Evolutionary conservation across 305 asterid species (phyloP).

Genomic region (Solanum hybrid): DNA sequence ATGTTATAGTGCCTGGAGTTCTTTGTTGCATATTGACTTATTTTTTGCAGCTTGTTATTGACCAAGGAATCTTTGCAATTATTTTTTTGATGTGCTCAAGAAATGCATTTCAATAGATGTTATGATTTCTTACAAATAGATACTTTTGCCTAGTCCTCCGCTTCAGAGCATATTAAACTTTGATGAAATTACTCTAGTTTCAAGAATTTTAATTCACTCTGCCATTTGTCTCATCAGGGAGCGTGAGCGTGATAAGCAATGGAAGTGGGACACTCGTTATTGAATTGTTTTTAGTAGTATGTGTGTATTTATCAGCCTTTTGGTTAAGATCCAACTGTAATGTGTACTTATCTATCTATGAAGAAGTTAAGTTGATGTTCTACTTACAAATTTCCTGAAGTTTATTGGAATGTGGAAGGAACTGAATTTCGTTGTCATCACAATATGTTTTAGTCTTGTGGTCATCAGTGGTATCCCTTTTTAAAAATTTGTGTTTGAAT

Average conservation of each 20-base stretch:
- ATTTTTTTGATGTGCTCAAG: background rate
- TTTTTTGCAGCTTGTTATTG: background rate
- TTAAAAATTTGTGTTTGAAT: too few species aligned
- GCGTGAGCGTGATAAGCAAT: background rate
- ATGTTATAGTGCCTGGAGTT: background rate
- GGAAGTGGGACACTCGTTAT: background rate
- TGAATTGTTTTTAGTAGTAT: background rate
- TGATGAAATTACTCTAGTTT: background rate
- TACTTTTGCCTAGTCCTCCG: background rate
- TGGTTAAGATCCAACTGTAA: background rate
- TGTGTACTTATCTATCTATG: background rate
- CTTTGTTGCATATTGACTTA: background rate
- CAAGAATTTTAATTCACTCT: background rate
- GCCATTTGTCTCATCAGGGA: background rate
- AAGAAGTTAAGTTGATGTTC: background rate
- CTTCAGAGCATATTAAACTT: background rate
- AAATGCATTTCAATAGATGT: background rate
- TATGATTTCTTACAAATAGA: background rate
- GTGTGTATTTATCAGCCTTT: background rate
- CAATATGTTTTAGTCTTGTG: too few species aligned
- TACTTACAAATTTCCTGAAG: background rate
- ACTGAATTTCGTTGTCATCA: too few species aligned
- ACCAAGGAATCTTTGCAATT: background rate
- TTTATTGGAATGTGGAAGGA: too few species aligned
- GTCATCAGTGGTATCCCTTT: too few species aligned